Base-by-base conservation (phyloP, 257 asterid genomes). In the Plantago elongata region DNA sequence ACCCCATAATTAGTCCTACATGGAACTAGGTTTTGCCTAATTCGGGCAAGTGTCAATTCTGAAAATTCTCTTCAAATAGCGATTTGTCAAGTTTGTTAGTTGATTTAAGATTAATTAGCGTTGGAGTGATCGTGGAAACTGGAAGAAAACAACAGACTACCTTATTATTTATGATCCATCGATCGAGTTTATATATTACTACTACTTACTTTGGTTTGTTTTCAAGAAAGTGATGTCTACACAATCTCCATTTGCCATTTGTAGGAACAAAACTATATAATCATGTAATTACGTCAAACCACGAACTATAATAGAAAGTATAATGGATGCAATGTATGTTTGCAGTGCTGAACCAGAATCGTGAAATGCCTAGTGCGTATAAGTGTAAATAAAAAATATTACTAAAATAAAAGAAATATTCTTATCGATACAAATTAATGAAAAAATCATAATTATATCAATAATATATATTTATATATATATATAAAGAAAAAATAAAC, bases 131-230 rank as follows among this genome's bases (percentile, higher is more conserved):
- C 40, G 17, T 70, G 72, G 70, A 73, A 78, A 73, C 54, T 72
- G 52, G 48, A 65, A 70, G 90, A 81, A 79, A 79, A 70, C 81
- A 52, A 79, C 79, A 22, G 71, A 52, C 66, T 70, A 80, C 81
- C 82, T 75, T 74, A 62, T 61, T 6, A 50, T 50, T 16, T 13
- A 44, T 58, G 50, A 22, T 22, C 27, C 27, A 22, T 22, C 27
- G 1, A 22, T 22, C 27, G 1, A 59, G 67, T 45, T 47, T 54
- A 5, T 51, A 22, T 13, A n/a, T 9, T 45, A 18, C 5, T 51
- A 18, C 52, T 43, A 18, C 7, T 47, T 18, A 22, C 27, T 22
- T 22, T 22, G 57, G 45, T 60, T 72, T 69, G 42, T 51, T 66
- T 66, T 62, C 61, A 57, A 57, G 82, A 73, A 65, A 72, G 63